A percentile compares a stretch with the other conserved stretches of the same genome.
Evolutionary conservation across 768 basidiomycete genomes (phyloP).

Genomic region (Psilocybe sp.): DNA sequence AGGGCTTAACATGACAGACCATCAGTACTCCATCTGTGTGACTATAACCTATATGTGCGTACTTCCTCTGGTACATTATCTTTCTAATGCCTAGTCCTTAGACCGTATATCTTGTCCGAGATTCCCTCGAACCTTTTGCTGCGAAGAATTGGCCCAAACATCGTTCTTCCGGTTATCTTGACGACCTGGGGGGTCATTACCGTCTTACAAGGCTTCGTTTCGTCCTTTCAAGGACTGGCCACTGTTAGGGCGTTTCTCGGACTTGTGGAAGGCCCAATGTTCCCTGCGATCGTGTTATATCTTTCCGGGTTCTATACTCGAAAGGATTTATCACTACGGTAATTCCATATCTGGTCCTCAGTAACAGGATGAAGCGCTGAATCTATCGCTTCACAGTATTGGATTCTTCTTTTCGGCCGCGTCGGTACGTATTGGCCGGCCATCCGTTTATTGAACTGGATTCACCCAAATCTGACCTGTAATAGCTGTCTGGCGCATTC

Average conservation of each 20-base stretch:
- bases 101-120: constrained; percentile 45
- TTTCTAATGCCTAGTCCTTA: too few species aligned
- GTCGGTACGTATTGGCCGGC: constrained; percentile 29
- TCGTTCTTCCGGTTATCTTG: constrained; percentile 46
- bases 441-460: background rate
- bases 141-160: constrained; percentile 41
- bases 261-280: constrained; percentile 46
- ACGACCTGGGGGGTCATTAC: constrained; percentile 49
- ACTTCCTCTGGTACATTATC: too few species aligned
- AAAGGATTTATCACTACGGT: constrained; percentile 24
- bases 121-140: constrained; percentile 47
- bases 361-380: background rate
- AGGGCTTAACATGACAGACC: constrained; percentile 35
- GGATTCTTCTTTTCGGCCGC: constrained; percentile 39
- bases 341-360: too few species aligned
- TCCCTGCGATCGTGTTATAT: constrained; percentile 39
- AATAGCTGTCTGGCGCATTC: constrained; percentile 52
- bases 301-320: constrained; percentile 38
- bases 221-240: constrained; percentile 45
- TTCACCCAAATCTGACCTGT: background rate
- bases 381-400: constrained; percentile 21
- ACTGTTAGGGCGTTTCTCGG: constrained; percentile 52
- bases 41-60: constrained; percentile 32
- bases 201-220: constrained; percentile 48
- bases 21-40: constrained; percentile 34